These are phyloP conservation scores for Chrysosporium keratinophilum DNA, from an alignment of 2,329 filamentous ascomycete species.

Conservation along the genomic window DNA sequence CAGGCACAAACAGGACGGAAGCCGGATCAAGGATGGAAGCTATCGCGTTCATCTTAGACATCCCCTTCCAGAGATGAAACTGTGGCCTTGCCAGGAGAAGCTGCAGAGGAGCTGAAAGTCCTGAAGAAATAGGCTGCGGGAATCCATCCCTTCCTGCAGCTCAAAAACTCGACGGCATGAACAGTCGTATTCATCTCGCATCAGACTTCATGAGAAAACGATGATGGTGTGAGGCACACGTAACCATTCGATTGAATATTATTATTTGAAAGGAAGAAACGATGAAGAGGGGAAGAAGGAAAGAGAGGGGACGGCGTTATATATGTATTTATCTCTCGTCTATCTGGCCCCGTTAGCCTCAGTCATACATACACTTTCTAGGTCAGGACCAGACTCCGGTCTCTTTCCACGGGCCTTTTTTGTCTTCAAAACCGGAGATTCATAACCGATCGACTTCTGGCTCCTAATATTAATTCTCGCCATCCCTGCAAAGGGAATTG, in stretches of 20 bases:
- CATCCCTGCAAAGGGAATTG: constrained; percentile 10
- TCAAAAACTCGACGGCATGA: background rate
- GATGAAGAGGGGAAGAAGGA: constrained; percentile 9
- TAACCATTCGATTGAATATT: background rate
- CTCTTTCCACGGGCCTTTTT: constrained; percentile 3
- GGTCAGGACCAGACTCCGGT: constrained; percentile 4
- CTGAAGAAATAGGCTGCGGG: background rate
- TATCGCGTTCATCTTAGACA: no score
- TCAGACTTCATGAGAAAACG: background rate
- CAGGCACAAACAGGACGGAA: background rate
- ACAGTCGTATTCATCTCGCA: background rate
- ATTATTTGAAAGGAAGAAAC: background rate
- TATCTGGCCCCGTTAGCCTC: constrained; percentile 8
- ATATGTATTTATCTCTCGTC: constrained; percentile 16
- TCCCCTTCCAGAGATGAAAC: background rate
- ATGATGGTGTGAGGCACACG: background rate
- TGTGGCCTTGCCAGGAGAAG: background rate
- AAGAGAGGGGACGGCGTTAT: constrained; percentile 6
- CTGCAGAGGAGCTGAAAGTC: background rate
- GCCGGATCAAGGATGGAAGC: background rate
- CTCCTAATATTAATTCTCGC: background rate
- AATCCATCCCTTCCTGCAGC: background rate
- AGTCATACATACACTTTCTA: constrained; percentile 12
- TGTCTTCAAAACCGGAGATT: constrained; percentile 6
- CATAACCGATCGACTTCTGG: background rate